Conservation (phyloP, 441 rosid genomes). For the Hura crepitans region DNA sequence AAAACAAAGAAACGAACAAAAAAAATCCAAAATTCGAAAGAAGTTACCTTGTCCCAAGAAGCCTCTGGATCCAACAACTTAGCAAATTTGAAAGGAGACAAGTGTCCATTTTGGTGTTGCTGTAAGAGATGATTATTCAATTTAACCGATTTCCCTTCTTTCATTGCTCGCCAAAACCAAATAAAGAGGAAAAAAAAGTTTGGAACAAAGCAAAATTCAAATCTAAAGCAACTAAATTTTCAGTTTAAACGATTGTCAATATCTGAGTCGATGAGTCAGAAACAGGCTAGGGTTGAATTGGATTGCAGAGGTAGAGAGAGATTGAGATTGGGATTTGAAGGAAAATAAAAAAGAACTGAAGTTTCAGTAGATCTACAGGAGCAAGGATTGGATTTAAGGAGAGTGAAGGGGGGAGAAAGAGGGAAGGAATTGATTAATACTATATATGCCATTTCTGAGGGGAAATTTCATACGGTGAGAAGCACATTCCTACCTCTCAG, state of each 20-base stretch:
- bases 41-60: constrained; percentile 75
- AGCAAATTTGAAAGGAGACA: constrained; percentile 60
- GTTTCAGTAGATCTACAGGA: constrained; percentile 22
- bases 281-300: background rate
- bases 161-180: constrained; percentile 38
- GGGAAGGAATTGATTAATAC: too few species aligned
- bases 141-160: constrained; percentile 63
- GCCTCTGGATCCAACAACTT: constrained; percentile 84
- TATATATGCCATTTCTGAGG: too few species aligned
- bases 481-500: too few species aligned
- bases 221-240: background rate
- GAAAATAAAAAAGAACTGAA: background rate
- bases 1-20: constrained; percentile 1
- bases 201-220: too few species aligned
- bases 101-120: constrained; percentile 50
- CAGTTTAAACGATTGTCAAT: background rate
- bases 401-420: background rate
- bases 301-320: background rate
- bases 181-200: background rate
- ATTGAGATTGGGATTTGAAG: background rate
- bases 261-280: background rate
- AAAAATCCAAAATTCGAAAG: background rate
- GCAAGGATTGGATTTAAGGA: background rate
- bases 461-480: too few species aligned
- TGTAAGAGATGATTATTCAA: constrained; percentile 38